Base-by-base conservation (phyloP, 768 basidiomycete genomes). In the Lactarius vividus region DNA sequence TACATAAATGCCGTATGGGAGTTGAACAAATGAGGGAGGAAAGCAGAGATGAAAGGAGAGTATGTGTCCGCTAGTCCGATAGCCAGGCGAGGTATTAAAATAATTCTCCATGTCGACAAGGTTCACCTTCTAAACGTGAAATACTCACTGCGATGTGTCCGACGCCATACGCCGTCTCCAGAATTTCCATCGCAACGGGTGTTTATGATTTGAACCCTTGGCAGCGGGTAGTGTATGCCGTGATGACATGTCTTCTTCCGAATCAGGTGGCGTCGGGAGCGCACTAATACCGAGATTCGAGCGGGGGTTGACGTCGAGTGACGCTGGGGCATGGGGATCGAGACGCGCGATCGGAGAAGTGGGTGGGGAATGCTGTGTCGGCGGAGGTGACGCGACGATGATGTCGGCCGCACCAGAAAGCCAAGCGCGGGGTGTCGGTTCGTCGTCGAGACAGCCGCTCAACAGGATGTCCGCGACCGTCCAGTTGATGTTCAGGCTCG, bases 401-500 rank as follows among this genome's bases (percentile, higher is more conserved):
- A 79, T 70, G 65, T 79, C 77, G 20, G 69, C 71, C 1, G 75
- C 71, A 4, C 74, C 70, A 18, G 74, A 71, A 31, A 79, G 66
- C 75, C 75, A 76, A 10, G 73, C 75, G 20, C 75, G 76, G 15
- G 72, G 57, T 37, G 49, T 9, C 44, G 62, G n/a, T 37, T 64
- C 70, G 11, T 67, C 67, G 60, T 80, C 78, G n/a, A 80, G 74
- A 7, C 70, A 71, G 11, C 77, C 77, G 54, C 73, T 73, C 4
- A 80, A 71, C 1, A 79, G 64, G 52, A 75, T 61, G 59, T 79
- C 79, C 3, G 75, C 73, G 29, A 79, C 69, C 4, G 74, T 73
- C 74, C 75, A 78, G 46, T 74, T 73, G 16, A 69, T 40, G 61
- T 63, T 42, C 61, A 64, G 59, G 61, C 29, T 61, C 57, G 49